Base-by-base conservation (phyloP, 1,284 basidiomycete species). In the Xerocomus amazonicus region DNA sequence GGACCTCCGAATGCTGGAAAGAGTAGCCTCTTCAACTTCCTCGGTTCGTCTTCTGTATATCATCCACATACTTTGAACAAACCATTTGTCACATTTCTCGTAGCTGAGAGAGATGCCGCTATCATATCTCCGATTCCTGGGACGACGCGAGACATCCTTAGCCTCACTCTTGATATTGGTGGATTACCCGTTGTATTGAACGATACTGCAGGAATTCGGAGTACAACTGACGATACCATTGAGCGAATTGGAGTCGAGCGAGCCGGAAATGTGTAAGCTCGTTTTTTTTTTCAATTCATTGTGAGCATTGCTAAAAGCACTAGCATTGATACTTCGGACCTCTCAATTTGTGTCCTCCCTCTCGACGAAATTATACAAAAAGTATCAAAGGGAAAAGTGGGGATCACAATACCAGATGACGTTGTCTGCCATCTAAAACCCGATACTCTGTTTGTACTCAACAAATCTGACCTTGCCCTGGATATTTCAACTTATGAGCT, bases 1-100 rank as follows among this genome's bases (percentile, higher is more conserved):
- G 92, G 92, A 0, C 89, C 91, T 16, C 90, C 92, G 0, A 96
- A 96, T 60, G 91, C 87, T 2, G 92, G 92, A 33, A 95, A 95
- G 70, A 91, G 87, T 59, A 90, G 82, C 55, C 67, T 94, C 17
- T 75, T 93, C 32, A 94, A 94, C 61, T 87, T 84, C 63, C 70
- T 94, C 9, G 88, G 90, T 85, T 55, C n/a, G 73, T 56, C 29
- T 19, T 27, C 31, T 9, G 2, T 43, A 23, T 39, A 35, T 17
- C 16, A 1, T 41, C 40, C 38, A 8, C 45, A 17, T 26, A 6
- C 14, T 41, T 29, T 12, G 32, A 40, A 32, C 53, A 2, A 41
- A 16, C 1, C 9, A 1, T 39, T 32, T 31, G 16, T 46, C 19
- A 27, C 23, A 4, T 40, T 39, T 17, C 31, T 6, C 45, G 13